phyloP scores from a whole-genome alignment of 768 basidiomycete species.

The Tricholoma furcatifolium region DNA sequence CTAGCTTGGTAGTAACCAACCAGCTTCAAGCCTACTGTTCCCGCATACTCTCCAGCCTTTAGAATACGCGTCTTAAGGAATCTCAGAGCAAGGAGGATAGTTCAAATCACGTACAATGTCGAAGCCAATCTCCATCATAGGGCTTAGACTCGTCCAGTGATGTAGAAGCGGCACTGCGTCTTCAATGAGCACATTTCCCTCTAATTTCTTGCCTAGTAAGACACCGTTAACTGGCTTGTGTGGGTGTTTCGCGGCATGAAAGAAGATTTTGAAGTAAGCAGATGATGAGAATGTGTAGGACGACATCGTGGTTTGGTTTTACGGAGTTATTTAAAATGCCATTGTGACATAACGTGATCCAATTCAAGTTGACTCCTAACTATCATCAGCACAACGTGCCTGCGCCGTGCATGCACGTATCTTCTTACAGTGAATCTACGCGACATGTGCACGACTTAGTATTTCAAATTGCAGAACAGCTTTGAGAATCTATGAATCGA shows the following conservation, averaged over 20 bases:
- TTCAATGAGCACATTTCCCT: constrained; percentile 43
- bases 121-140: constrained; percentile 85
- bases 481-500: too few relatives aligned
- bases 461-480: too few relatives aligned
- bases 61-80: not conserved
- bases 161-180: constrained; percentile 80
- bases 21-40: constrained; percentile 46
- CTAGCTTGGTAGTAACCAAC: constrained; percentile 80
- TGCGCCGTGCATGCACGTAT: too few relatives aligned
- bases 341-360: too few relatives aligned
- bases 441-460: too few relatives aligned
- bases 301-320: constrained; percentile 21
- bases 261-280: constrained; percentile 72
- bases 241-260: constrained; percentile 81
- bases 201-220: constrained; percentile 54
- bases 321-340: not conserved
- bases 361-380: too few relatives aligned
- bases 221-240: constrained; percentile 76
- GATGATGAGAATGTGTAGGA: constrained; percentile 55
- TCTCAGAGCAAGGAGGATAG: not conserved
- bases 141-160: constrained; percentile 81
- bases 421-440: too few relatives aligned
- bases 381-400: too few relatives aligned
- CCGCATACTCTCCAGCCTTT: constrained; percentile 62
- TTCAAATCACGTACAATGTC: constrained; percentile 57